Percentiles rank a stretch among this genome's conserved stretches.
Evolutionary conservation across 305 asterid genomes (phyloP).

Genomic region (Nicotiana rustica): DNA sequence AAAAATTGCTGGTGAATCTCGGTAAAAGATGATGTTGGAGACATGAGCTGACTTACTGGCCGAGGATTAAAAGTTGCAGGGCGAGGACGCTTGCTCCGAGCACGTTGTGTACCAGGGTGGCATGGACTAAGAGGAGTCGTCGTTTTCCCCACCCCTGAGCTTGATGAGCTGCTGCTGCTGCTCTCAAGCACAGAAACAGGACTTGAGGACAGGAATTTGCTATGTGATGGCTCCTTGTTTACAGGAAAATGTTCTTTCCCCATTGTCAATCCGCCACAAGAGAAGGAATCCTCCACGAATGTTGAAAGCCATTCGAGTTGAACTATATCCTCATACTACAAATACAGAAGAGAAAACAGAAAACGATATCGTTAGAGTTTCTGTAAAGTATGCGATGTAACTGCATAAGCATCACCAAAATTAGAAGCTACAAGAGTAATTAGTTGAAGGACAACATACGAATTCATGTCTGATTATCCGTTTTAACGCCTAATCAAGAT

Average conservation of each 20-base stretch:
- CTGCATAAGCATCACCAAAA: background rate
- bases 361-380: background rate
- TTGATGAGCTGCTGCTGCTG: constrained; percentile 33
- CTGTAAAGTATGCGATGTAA: background rate
- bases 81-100: constrained; percentile 41
- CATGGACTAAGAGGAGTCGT: constrained; percentile 24
- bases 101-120: constrained; percentile 30
- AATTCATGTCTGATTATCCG: background rate
- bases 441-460: background rate
- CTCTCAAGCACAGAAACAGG: constrained; percentile 47
- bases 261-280: constrained; percentile 67
- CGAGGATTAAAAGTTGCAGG: constrained; percentile 34
- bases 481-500: background rate
- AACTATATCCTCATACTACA: constrained; percentile 83
- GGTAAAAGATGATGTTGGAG: constrained; percentile 29
- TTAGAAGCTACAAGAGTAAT: background rate
- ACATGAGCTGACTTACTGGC: constrained; percentile 29
- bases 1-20: background rate
- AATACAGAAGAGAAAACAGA: constrained; percentile 25
- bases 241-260: constrained; percentile 54
- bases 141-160: constrained; percentile 21
- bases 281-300: constrained; percentile 86
- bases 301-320: constrained; percentile 95
- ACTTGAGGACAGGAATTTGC: constrained; percentile 41
- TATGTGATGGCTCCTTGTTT: constrained; percentile 42